These are phyloP conservation scores for Sisymbrium altissimum DNA, from an alignment of 345 rosid genomes.

Conservation along the genomic window DNA sequence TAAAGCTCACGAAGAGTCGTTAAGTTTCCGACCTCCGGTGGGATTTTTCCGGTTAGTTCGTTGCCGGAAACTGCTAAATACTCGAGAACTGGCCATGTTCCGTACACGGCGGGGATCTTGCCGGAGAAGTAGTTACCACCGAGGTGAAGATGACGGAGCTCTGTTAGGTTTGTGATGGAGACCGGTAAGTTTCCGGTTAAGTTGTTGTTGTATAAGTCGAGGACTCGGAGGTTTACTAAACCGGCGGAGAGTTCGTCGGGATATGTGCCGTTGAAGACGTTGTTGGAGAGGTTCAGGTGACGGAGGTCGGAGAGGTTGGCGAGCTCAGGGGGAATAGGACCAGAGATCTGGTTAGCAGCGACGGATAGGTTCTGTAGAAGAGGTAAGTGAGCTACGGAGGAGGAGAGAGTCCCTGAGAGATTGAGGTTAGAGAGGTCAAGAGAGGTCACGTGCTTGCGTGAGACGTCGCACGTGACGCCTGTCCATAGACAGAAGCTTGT, in stretches of 20 bases:
- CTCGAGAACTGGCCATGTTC: conserved; percentile 56
- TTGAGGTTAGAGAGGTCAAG: conserved; percentile 56
- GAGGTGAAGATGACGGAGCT: conserved; percentile 65
- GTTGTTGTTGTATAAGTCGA: conserved; percentile 87
- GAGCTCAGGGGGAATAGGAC: conserved; percentile 60
- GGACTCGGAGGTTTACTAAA: conserved; percentile 55
- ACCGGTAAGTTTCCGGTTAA: conserved; percentile 68
- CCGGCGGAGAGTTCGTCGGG: conserved; percentile 45
- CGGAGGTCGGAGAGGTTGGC: conserved; percentile 52
- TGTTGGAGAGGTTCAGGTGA: conserved; percentile 68
- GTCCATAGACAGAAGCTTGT: conserved; percentile 52
- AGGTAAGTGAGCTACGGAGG: conserved; percentile 51
- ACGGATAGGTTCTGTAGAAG: conserved; percentile 53
- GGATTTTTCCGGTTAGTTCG: conserved; percentile 62
- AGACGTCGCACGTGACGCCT: conserved; percentile 61
- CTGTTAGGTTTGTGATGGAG: conserved; percentile 46
- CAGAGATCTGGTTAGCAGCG: conserved; percentile 52
- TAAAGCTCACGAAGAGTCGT: conserved; percentile 57
- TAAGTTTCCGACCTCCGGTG: conserved; percentile 70
- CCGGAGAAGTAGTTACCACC: conserved; percentile 80
- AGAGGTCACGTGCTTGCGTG: conserved; percentile 52
- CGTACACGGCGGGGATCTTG: conserved; percentile 59
- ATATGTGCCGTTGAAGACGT: conserved; percentile 61
- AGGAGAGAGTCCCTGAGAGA: conserved; percentile 64
- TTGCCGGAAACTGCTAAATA: conserved; percentile 75